These are phyloP conservation scores for Dacryopinax primogenitus DNA, from an alignment of 768 basidiomycete species.

Conservation along the genomic window DNA sequence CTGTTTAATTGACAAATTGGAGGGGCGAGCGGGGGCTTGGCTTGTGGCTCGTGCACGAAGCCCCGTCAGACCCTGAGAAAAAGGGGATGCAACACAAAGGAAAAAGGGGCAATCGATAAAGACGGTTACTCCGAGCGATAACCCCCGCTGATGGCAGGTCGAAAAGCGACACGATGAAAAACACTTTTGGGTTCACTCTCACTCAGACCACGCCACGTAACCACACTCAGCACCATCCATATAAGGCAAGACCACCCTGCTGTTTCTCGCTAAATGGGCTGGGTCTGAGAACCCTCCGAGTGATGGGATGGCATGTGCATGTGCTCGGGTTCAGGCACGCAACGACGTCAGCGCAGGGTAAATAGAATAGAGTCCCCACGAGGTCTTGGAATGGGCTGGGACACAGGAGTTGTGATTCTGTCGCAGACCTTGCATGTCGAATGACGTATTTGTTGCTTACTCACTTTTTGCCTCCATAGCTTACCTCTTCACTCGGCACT, in stretches of 20 bases:
- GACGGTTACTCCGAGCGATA: not conserved
- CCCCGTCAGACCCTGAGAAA: not conserved
- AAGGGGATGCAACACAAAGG: conserved; percentile 5
- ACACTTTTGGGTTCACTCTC: not conserved
- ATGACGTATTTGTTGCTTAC: not conserved
- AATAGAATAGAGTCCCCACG: not conserved
- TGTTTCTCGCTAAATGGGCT: conserved; percentile 10
- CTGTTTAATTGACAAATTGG: too few relatives aligned
- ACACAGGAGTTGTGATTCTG: too few relatives aligned
- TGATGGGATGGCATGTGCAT: conserved; percentile 1
- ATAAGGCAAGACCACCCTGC: not conserved
- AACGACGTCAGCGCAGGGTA: conserved; percentile 1
- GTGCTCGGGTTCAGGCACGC: not conserved
- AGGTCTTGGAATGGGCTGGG: too few relatives aligned
- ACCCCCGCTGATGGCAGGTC: not conserved
- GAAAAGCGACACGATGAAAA: not conserved
- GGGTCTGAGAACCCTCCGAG: not conserved
- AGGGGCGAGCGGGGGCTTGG: too few relatives aligned
- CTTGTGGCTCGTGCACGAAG: not conserved
- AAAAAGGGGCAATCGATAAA: not conserved
- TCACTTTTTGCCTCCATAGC: not conserved
- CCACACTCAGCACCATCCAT: not conserved
- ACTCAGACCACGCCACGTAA: not conserved
- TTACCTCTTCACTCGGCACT: not conserved
- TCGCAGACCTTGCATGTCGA: too few relatives aligned